A percentile compares a stretch with the other conserved stretches of the same genome.
phyloP scores from a whole-genome alignment of 768 basidiomycete genomes.

The Lyophyllum atratum region DNA sequence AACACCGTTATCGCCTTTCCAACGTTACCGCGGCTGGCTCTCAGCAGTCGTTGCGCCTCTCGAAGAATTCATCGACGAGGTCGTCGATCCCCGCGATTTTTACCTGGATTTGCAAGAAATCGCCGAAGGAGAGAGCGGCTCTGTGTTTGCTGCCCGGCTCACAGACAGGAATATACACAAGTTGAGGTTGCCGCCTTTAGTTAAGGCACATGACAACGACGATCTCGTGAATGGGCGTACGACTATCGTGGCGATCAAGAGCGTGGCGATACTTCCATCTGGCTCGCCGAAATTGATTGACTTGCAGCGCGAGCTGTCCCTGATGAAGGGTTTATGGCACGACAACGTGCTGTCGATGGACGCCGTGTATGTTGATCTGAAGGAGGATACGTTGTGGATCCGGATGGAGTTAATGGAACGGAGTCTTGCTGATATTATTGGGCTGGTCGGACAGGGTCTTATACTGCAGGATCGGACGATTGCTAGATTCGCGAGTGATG shows the following conservation, averaged over 20 bases:
- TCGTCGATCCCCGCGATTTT: constrained; percentile 59
- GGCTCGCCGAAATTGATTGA: constrained; percentile 67
- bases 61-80: constrained; percentile 63
- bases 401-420: constrained; percentile 91
- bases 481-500: constrained; percentile 76
- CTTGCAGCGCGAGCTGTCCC: constrained; percentile 56
- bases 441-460: constrained; percentile 60
- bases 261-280: constrained; percentile 58
- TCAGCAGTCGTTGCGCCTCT: constrained; percentile 59
- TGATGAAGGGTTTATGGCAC: constrained; percentile 61
- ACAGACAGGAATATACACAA: constrained; percentile 29
- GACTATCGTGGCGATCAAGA: constrained; percentile 76
- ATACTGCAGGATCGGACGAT: constrained; percentile 68
- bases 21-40: constrained; percentile 64
- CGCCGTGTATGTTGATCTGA: constrained; percentile 66
- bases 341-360: constrained; percentile 69
- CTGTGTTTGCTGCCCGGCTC: constrained; percentile 54
- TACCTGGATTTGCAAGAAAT: constrained; percentile 76
- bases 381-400: constrained; percentile 76
- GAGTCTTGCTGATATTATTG: constrained; percentile 81
- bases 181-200: constrained; percentile 39
- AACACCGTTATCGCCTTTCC: constrained; percentile 45
- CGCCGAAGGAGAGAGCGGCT: constrained; percentile 82
- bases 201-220: constrained; percentile 39
- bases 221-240: constrained; percentile 32